Base-by-base conservation (phyloP, 2,329 filamentous ascomycete species). In the Colletotrichum melonis region DNA sequence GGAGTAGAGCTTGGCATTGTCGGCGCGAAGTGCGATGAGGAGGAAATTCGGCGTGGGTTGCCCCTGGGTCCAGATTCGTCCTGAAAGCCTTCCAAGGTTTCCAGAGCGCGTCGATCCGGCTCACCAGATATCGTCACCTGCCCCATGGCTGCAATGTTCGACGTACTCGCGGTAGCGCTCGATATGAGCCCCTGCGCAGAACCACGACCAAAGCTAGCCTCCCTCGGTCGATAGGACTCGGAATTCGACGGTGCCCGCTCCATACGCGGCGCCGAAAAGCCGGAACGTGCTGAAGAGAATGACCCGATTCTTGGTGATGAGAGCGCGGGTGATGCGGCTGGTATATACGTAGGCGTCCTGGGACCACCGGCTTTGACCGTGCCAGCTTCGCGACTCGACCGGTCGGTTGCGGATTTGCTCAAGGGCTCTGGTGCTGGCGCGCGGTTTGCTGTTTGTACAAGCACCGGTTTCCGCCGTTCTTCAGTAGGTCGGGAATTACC, bases 1-100 rank as follows among this genome's bases (percentile, higher is more conserved):
- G 86, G 81, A 16, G 83, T 81, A 12, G 83, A 79, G 56, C 83
- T 87, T 5, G 87, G 88, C 67, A 84, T 85, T 0, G 88, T 90
- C 28, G 88, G 88, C 5, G 83, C 84, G 69, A 89, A 85, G 26
- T 82, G 78, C 9, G 83, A 82, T 30, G 83, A 82, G 54, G 76
- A 74, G 9, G 76, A 77, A 30, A 74, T 71, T 30, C 77, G 75
- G 38, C 76, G 76, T 11, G 74, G 67, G 22, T 72, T 28, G 24
- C 57, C 64, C 11, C 38, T 30, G 28, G 49, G 30, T 30, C 69
- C 66, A 19, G 56, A 9, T 14, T 69, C 69, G 24, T 70, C 59
- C 26, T 49, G 19, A 12, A 67, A 52, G 19, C 56, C 65, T 19
- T 62, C 66, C 58, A 72, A 8, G 80, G 77, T 22, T 82, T 75